Base-by-base conservation (phyloP, 2,329 filamentous ascomycete species). In the Penicillium sp. region DNA sequence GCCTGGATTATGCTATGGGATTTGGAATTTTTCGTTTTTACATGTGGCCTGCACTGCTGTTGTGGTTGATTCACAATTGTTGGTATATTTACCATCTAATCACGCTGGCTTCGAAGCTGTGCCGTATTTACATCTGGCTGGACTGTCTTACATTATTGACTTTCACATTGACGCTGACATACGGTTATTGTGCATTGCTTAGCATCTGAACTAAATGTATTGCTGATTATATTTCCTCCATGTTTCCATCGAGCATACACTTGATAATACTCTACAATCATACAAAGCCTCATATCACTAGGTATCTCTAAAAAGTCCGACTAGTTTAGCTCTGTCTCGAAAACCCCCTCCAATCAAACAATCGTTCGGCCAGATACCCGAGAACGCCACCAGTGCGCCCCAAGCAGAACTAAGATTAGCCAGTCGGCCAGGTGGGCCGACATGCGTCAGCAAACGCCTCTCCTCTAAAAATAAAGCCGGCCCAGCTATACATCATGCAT, bases 121-220 rank as follows among this genome's bases (percentile, higher is more conserved):
- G 10, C 11, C 33, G 36, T 41, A 43, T 41, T 52, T 41, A 31
- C 36, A 41, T 40, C 36, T 50, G 27, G 43, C 16, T 36, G 46
- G 27, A 33, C 22, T 49, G 53, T 41, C 24, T 40, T 43, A 51
- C 51, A 51, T 44, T 18, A 51, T 44, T 18, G 49, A 58, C 43
- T 40, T 33, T 43, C 16, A 37, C 16, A 36, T 54, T 49, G 33
- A 41, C 22, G 43, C 43, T 46, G 14, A n/a, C 22, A 46, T n/a
- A n/a, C n/a, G n/a, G n/a, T n/a, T 27, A 16, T 40, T 56, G 61
- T 56, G 63, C 65, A 67, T 67, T 63, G 58, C 63, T 66, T 40
- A 60, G 65, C 50, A 60, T 66, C 63, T 58, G 56, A 52, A 58
- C 39, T 52, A 24, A 36, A 51, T 51, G 40, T 49, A 19, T 37